Evolutionary conservation across 2,329 filamentous ascomycete species (phyloP).

Genomic region (Gliomastix tumulicola): DNA sequence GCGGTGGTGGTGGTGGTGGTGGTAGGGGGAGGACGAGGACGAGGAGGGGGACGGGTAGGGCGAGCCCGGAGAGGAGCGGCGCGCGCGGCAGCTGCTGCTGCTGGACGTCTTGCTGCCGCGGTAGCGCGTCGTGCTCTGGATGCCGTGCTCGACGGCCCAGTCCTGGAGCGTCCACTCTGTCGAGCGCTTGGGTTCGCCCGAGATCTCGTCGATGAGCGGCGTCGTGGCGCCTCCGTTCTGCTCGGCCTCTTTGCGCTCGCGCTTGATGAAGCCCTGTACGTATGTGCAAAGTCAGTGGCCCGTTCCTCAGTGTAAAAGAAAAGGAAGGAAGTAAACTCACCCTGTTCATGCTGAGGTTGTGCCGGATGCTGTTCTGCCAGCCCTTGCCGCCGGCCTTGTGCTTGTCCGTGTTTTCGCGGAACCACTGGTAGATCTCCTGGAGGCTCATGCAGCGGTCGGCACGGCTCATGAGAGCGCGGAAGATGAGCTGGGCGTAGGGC

Average conservation of each 20-base stretch:
- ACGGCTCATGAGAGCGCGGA: slow-evolving; percentile 63
- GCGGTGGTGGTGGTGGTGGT: background rate
- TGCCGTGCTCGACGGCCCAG: slow-evolving; percentile 61
- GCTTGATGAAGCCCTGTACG: slow-evolving; percentile 34
- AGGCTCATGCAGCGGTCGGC: slow-evolving; percentile 66
- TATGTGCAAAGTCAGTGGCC: background rate
- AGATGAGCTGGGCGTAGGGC: slow-evolving; percentile 80
- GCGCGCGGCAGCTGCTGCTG: background rate
- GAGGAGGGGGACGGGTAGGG: too few species aligned
- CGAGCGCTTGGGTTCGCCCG: slow-evolving; percentile 50
- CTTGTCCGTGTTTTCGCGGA: slow-evolving; percentile 73
- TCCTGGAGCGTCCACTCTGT: slow-evolving; percentile 72
- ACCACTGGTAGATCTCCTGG: slow-evolving; percentile 88
- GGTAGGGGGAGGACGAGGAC: background rate
- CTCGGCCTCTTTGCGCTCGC: slow-evolving; percentile 24
- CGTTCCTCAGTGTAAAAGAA: background rate
- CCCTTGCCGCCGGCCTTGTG: slow-evolving; percentile 68
- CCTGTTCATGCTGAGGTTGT: slow-evolving; percentile 93
- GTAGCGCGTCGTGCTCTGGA: slow-evolving; percentile 81
- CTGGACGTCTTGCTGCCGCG: slow-evolving; percentile 34
- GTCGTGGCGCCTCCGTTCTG: slow-evolving; percentile 7
- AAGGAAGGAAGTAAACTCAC: slow-evolving; percentile 50
- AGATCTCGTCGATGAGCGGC: background rate
- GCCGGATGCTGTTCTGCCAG: slow-evolving; percentile 93
- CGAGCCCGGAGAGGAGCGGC: too few species aligned